phyloP scores from a whole-genome alignment of 2,329 filamentous ascomycete genomes.

The Golovinomyces cichoracearum region DNA sequence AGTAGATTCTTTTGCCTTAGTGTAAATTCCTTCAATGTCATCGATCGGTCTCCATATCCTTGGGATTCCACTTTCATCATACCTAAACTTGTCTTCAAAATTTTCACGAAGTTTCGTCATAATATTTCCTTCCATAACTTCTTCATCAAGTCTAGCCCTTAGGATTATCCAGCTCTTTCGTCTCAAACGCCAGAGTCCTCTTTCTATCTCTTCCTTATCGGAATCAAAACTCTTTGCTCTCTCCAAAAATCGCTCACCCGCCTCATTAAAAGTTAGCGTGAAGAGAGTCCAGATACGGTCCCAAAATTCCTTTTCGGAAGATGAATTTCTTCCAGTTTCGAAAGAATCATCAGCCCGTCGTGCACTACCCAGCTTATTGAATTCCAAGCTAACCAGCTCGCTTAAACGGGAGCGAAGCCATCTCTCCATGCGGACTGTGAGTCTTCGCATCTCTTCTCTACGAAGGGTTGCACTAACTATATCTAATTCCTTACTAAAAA shows the following conservation, averaged over 20 bases:
- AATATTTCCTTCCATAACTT: conserved; percentile 94
- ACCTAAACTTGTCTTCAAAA: conserved; percentile 97
- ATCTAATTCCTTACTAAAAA: conserved; percentile 78
- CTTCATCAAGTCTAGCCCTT: conserved; percentile 75
- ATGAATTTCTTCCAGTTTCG: conserved; percentile 46
- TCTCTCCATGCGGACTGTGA: conserved; percentile 73
- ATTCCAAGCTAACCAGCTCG: conserved; percentile 74
- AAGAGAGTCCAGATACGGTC: conserved; percentile 85
- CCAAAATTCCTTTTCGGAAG: conserved; percentile 71
- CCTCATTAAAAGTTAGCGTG: conserved; percentile 54
- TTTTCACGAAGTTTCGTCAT: conserved; percentile 88
- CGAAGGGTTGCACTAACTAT: conserved; percentile 63
- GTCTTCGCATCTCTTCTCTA: conserved; percentile 83
- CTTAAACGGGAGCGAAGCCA: conserved; percentile 75
- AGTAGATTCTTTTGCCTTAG: conserved; percentile 72
- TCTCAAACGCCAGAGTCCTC: conserved; percentile 75
- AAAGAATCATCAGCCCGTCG: conserved; percentile 60
- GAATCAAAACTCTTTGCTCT: conserved; percentile 85
- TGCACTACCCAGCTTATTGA: conserved; percentile 83
- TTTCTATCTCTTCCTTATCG: conserved; percentile 66
- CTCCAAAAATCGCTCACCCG: conserved; percentile 62
- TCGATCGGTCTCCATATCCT: conserved; percentile 91
- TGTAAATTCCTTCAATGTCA: conserved; percentile 91
- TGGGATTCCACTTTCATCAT: conserved; percentile 81
- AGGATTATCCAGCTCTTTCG: conserved; percentile 88